These are phyloP conservation scores for Phytophthora melonis DNA, from an alignment of 352 stramenopile species.

Conservation along the genomic window DNA sequence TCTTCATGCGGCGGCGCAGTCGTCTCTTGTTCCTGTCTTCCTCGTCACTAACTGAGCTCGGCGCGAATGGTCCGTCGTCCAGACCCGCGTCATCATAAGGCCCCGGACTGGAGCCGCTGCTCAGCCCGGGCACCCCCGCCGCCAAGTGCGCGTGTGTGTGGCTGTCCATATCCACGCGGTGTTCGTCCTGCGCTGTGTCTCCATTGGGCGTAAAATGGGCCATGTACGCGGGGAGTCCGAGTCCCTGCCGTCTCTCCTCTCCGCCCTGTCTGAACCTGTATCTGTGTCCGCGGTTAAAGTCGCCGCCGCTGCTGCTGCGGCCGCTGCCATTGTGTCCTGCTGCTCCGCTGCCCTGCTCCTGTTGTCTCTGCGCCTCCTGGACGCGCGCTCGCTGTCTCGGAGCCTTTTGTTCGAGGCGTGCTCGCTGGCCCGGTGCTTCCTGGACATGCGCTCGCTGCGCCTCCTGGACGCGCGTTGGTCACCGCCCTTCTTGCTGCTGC, in stretches of 20 bases:
- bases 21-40: conserved; percentile 57
- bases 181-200: conserved; percentile 31
- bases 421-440: no score
- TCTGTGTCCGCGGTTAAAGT: conserved; percentile 1
- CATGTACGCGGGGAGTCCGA: conserved; percentile 33
- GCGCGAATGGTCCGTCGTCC: conserved; percentile 25
- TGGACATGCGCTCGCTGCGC: no score
- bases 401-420: no score
- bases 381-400: no score
- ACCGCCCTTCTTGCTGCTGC: conserved; percentile 27
- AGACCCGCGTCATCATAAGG: conserved; percentile 20
- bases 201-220: conserved; percentile 40
- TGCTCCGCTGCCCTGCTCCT: neutral
- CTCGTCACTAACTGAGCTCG: conserved; percentile 41
- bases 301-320: no score
- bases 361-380: conserved; percentile 2
- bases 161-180: conserved; percentile 34
- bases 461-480: conserved; percentile 12
- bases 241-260: conserved; percentile 18
- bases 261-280: conserved; percentile 10
- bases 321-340: neutral
- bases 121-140: conserved; percentile 15
- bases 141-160: conserved; percentile 23
- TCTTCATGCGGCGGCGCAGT: conserved; percentile 61
- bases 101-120: conserved; percentile 21